Base-by-base conservation (phyloP, 1,139 yeast species). In the Pichia sp. region DNA sequence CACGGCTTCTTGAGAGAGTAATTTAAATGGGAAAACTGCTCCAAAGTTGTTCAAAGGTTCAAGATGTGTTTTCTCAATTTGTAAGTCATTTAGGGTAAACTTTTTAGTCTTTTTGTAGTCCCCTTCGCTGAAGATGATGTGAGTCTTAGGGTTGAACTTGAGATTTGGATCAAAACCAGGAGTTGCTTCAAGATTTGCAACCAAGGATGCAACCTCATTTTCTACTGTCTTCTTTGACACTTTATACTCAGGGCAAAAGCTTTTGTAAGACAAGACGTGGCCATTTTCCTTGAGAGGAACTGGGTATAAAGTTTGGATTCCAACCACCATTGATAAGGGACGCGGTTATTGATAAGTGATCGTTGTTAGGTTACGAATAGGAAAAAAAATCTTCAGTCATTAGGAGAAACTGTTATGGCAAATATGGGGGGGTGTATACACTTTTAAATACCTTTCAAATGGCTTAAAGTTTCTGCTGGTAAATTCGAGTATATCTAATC, bases 61-160 rank as follows among this genome's bases (percentile, higher is more conserved):
- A 3, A 51, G 50, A 32, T 59, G 60, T 3, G 63, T 60, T 38
- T 56, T 58, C 5, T 35, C 42, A 32, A 61, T 60, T 5, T 50
- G 49, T 2, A 41, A 17, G 11, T 41, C 45, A 7, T 32, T 66
- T 66, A 73, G 62, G 4, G 77, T 68, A 28, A 68, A 49, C 48
- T 71, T 60, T 42, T 66, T 59, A 12, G 72, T 67, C 14, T 52
- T 50, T 10, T 50, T 42, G 6, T 57, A 60, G 29, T 56, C 60
- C 11, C 55, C 58, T 22, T 63, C 58, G 29, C 63, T 60, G 47
- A 60, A 69, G 19, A 58, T 52, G 32, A 73, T 55, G 49, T 73
- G 78, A 34, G 53, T 58, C 13, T 47, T 44, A 2, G 77, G 74
- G 34, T 67, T 71, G 45, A 72, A 71, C 13, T 41, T 34, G 10